Evolutionary conservation across 495 filamentous ascomycete species (phyloP), one percentile per base, ranked within the genome.

Genomic region (Lichina pygmaea): DNA sequence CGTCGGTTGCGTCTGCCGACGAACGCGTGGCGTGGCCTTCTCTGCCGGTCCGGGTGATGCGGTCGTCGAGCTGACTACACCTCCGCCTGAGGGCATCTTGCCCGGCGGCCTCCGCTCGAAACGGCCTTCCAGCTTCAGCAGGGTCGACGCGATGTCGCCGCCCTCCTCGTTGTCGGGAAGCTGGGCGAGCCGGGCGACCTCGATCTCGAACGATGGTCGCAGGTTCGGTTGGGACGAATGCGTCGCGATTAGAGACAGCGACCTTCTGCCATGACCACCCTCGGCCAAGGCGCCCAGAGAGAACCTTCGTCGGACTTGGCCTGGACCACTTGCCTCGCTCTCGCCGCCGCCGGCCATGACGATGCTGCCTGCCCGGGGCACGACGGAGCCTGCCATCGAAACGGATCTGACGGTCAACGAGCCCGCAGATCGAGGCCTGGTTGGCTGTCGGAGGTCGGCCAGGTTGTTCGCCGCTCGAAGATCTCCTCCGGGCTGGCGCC

Each of bases 71-170:
- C 24, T 24, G 24, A 4, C 24, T 24, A 24, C 24, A 30, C 32
- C 44, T 12, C 45, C 45, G 41, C 33, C 30, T 15, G 36, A 41
- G 9, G 41, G 38, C 32, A 13, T 41, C 34, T 32, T 37, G 16
- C 15, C 32, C 6, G 4, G 16, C n/a, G 10, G 24, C 15, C 39
- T n/a, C 53, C 65, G 77, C 50, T 75, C 66, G 59, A 73, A 91
- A 52, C 78, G 85, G 6, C 89, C 89, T 63, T 99, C 91, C 5
- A 99, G 68, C 52, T 94, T 95, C 49, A 86, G 60, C 49, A 99
- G 55, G 6, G 89, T 84, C 11, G 86, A 83, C 55, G 94, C 89
- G 43, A 94, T 71, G 15, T 86, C 86, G n/a, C 86, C 86, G 57
- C 89, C 83, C 45, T 75, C 67, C 17, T 59, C 49, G 48, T 86